These are phyloP conservation scores for Chlamydomonas sp. DNA, from an alignment of 139 green algal genomes.

Conservation along the genomic window DNA sequence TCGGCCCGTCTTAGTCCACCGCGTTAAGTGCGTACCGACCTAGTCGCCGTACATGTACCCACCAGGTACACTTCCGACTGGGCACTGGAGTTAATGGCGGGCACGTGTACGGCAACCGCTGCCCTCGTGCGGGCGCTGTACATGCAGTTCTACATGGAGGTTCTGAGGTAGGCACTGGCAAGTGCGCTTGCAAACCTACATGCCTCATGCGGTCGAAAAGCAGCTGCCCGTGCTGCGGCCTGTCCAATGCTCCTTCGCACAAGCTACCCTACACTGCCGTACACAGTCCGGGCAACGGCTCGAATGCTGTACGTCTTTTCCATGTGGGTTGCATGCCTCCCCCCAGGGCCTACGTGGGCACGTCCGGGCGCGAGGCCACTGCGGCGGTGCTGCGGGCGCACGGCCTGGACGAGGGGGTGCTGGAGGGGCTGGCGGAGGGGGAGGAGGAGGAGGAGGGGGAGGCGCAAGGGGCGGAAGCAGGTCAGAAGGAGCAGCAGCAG, in stretches of 20 bases:
- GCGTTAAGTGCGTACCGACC: too few species aligned
- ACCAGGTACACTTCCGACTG: too few species aligned
- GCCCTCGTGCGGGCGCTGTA: slow-evolving; percentile 9
- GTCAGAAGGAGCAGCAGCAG: too few species aligned
- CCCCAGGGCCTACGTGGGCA: neutral
- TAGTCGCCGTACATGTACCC: too few species aligned
- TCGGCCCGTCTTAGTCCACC: too few species aligned
- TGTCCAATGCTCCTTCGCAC: neutral
- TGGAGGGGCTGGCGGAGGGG: neutral
- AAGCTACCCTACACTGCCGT: too few species aligned
- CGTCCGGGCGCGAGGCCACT: neutral
- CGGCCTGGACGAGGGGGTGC: neutral
- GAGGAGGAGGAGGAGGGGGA: neutral
- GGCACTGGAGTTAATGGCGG: neutral
- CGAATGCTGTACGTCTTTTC: too few species aligned
- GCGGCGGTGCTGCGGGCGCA: neutral
- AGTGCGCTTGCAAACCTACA: too few species aligned
- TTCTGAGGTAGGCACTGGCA: neutral
- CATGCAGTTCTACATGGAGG: neutral
- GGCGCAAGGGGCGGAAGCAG: too few species aligned
- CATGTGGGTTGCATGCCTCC: neutral
- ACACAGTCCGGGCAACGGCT: too few species aligned
- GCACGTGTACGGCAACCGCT: neutral
- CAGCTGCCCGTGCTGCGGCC: neutral
- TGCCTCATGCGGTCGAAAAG: too few species aligned